These are phyloP conservation scores for Elymus sibiricus DNA, from an alignment of 176 grass and related monocot species.

Conservation along the genomic window DNA sequence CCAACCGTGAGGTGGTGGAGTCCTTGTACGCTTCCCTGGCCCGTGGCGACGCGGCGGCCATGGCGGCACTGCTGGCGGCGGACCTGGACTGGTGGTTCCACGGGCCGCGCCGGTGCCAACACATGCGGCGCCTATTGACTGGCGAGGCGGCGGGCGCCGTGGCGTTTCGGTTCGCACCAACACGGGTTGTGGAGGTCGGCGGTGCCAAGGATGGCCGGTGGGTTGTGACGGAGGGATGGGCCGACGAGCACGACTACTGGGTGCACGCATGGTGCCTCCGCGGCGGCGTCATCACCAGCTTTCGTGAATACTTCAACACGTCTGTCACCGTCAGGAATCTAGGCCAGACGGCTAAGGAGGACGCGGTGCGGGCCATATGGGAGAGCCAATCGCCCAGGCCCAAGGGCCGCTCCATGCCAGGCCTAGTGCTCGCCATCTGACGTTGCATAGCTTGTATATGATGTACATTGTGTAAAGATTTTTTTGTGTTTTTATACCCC, in stretches of 20 bases:
- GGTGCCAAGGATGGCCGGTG: neutral
- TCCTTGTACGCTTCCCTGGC: slow-evolving; percentile 30
- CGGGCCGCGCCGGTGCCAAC: slow-evolving; percentile 38
- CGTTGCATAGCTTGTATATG: no score
- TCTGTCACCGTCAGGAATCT: slow-evolving; percentile 29
- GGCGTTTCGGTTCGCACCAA: neutral
- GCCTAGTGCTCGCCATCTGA: slow-evolving; percentile 35
- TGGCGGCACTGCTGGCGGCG: neutral
- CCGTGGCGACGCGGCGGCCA: neutral
- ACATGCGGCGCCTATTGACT: slow-evolving; percentile 33
- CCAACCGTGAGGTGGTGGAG: slow-evolving; percentile 24
- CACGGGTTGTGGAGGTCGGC: neutral
- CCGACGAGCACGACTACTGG: slow-evolving; percentile 39
- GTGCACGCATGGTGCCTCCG: slow-evolving; percentile 44
- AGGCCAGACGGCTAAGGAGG: neutral
- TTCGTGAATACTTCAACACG: slow-evolving; percentile 56
- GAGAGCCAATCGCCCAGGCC: slow-evolving; percentile 1
- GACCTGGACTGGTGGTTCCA: slow-evolving; percentile 63
- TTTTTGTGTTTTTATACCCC: no score
- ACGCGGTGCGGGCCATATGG: slow-evolving; percentile 7
- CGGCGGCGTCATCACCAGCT: slow-evolving; percentile 24
- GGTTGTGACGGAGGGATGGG: neutral
- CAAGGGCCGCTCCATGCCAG: slow-evolving; percentile 19
- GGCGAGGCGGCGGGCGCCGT: neutral
- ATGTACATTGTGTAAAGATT: no score